Conservation (phyloP, 2,329 filamentous ascomycete genomes). For the Cercospora zeae-maydis region DNA sequence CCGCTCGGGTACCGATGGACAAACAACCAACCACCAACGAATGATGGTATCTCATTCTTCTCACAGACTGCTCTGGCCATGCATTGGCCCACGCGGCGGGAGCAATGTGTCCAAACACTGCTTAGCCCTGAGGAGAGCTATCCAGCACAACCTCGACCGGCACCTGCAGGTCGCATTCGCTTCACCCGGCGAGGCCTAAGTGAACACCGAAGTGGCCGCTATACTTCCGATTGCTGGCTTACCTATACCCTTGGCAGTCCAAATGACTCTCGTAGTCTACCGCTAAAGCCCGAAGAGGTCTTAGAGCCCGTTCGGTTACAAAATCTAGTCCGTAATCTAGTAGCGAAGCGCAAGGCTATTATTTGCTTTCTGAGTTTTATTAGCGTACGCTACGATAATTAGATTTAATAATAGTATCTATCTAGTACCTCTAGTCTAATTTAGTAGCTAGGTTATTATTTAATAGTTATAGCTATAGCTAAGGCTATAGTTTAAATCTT, state of each 20-base stretch:
- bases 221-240: conserved; percentile 13
- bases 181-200: conserved; percentile 16
- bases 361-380: too few species aligned
- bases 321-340: too few species aligned
- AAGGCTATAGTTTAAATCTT: too few species aligned
- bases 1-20: conserved; percentile 8
- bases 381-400: too few species aligned
- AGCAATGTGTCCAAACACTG: not conserved
- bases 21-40: conserved; percentile 6
- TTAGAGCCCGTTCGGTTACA: too few species aligned
- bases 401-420: too few species aligned
- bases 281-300: conserved; percentile 10
- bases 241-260: conserved; percentile 2
- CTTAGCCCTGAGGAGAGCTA: not conserved
- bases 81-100: conserved; percentile 4
- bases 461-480: too few species aligned
- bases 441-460: too few species aligned
- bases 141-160: not conserved
- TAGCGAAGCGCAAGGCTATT: too few species aligned
- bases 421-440: too few species aligned
- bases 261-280: conserved; percentile 5
- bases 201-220: conserved; percentile 20
- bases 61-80: conserved; percentile 16
- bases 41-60: not conserved
- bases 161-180: conserved; percentile 13